Evolutionary conservation across 2,329 filamentous ascomycete genomes (phyloP).

Genomic region (Zymoseptoria ardabiliae): DNA sequence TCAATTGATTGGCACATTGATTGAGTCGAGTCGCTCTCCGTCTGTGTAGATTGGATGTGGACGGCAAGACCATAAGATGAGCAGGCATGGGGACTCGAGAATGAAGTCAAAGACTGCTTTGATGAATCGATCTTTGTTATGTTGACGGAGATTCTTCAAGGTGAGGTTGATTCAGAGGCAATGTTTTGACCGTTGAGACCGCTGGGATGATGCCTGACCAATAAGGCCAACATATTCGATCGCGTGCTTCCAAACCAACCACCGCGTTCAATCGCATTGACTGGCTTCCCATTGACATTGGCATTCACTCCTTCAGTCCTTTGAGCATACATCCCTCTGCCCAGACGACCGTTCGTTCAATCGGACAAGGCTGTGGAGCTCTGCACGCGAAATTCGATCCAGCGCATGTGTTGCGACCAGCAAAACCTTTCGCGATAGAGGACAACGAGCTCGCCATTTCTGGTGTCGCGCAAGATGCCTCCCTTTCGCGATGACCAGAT

Average conservation of each 20-base stretch:
- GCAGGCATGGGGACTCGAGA: neutral
- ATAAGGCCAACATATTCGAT: neutral
- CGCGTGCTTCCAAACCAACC: neutral
- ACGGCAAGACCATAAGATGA: neutral
- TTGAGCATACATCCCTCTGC: neutral
- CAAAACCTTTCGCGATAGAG: neutral
- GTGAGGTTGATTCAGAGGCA: neutral
- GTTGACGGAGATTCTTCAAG: neutral
- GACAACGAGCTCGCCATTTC: neutral
- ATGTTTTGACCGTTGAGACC: neutral
- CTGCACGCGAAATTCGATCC: too few species aligned
- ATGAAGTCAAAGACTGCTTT: neutral
- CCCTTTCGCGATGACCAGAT: conserved; percentile 31
- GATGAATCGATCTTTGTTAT: neutral
- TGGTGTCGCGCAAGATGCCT: conserved; percentile 21
- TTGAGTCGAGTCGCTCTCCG: neutral
- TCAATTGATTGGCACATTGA: neutral
- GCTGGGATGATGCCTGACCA: neutral
- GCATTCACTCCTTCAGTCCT: neutral
- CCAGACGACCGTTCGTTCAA: neutral
- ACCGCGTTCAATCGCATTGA: neutral
- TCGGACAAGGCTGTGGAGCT: too few species aligned
- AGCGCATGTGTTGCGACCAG: neutral
- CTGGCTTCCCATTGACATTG: neutral
- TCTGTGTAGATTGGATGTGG: neutral